These are phyloP conservation scores for Hanseniaspora valbyensis DNA, from an alignment of 805 yeast genomes.

Conservation along the genomic window DNA sequence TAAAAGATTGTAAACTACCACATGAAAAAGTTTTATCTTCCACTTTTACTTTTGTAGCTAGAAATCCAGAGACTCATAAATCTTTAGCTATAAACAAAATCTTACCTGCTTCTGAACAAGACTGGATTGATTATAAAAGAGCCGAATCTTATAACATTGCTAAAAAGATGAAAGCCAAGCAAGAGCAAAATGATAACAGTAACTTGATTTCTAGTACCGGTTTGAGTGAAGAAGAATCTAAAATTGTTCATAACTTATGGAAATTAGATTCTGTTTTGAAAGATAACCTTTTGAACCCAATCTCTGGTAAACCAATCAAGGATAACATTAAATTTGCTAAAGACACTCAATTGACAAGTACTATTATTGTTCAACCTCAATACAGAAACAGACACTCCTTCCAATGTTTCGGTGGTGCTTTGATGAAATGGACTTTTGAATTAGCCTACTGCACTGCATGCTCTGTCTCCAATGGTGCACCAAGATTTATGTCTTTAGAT, in stretches of 20 bases:
- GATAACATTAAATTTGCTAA: constrained; percentile 50
- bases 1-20: constrained; percentile 30
- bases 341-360: constrained; percentile 59
- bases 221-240: constrained; percentile 59
- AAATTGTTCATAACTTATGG: constrained; percentile 71
- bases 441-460: constrained; percentile 89
- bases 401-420: constrained; percentile 91
- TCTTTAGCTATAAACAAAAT: constrained; percentile 77
- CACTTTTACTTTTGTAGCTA: constrained; percentile 87
- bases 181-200: constrained; percentile 26
- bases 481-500: constrained; percentile 81
- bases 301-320: constrained; percentile 5
- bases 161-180: constrained; percentile 66
- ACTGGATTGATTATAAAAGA: constrained; percentile 72
- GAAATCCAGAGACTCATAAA: constrained; percentile 85
- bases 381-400: constrained; percentile 88
- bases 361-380: constrained; percentile 91
- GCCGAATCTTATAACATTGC: constrained; percentile 85
- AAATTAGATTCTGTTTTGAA: constrained; percentile 32
- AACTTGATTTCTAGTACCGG: constrained; percentile 57
- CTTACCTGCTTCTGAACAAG: constrained; percentile 61
- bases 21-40: constrained; percentile 71
- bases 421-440: constrained; percentile 85
- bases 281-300: constrained; percentile 24
- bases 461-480: constrained; percentile 71